Base-by-base conservation (phyloP, 768 basidiomycete genomes). In the Floccularia luteovirens region DNA sequence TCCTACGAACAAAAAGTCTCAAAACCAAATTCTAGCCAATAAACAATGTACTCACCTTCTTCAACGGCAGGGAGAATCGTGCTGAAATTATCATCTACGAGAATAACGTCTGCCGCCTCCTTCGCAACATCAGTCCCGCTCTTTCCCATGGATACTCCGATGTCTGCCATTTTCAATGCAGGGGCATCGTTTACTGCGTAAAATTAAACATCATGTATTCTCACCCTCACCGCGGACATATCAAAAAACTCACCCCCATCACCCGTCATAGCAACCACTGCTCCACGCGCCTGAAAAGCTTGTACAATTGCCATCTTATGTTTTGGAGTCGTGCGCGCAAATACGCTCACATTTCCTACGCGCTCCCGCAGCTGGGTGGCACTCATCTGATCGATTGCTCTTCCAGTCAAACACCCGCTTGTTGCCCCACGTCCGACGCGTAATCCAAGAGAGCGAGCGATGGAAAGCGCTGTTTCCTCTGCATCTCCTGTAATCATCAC, bases 71-170 rank as follows among this genome's bases (percentile, higher is more conserved):
- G 88, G 27, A 97, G 62, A 43, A 98, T 90, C 1, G 93, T 96
- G 44, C 78, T 87, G 54, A 98, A 97, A 60, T 97, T 93, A 59
- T 98, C 94, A 55, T 97, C 92, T 23, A 96, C 93, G 14, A 98
- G 75, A 51, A 98, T 96, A 51, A 92, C 82, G 63, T 98, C 91
- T 5, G 94, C 93, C 6, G 93, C 93, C 62, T 97, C 94, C 62
- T 98, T 98, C 19, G 94, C 92, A 8, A 98, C 94, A 56, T 98
- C 94, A 14, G 94, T 96, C n/a, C 94, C 94, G 45, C 87, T 90
- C 63, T 88, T 90, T 42, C 94, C 94, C 94, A 98, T 98, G 27
- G 90, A 89, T 39, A 98, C 79, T 10, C 94, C 94, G 51, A 98
- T 96, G 56, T 97, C 93, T 2, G 94, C 93, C 90, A 91, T 90